Evolutionary conservation across 139 green algal species (phyloP), one percentile per base, ranked within the genome.

Genomic region (Yamagishiella unicocca): DNA sequence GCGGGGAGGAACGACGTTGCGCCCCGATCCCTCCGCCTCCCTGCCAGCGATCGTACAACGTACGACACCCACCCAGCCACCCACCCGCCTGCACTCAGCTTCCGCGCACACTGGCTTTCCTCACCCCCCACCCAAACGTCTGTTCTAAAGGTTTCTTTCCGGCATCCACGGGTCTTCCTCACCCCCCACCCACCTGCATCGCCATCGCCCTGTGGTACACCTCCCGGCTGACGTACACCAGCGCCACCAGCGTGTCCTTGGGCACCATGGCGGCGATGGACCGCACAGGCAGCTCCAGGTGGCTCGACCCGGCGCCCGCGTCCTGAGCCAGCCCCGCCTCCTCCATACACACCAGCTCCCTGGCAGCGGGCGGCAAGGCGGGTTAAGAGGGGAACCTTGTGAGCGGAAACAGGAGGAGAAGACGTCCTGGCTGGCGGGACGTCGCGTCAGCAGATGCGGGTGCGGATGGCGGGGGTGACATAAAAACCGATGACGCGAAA

Each of bases 191-290:
- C 61, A 83, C 67, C 88, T 89, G 83, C 83, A 92, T 90, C 31
- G 68, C 37, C 81, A 92, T 87, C 31, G 89, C 89, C 4, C 72
- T 31, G 37, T 68, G 64, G 81, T 89, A 92, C 64, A 89, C 85
- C 29, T 81, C 66, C 40, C 45, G 40, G 31, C 61, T 81, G 12
- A 92, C 62, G 17, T 70, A 58, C 72, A 92, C 80, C 84, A 90
- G 68, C 10, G 85, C 85, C 35, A 67, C 68, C 85, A 92, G 12
- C 4, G n/a, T 43, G 25, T 84, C 43, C 78, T 66, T 31, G 2
- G 61, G 64, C 3, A 72, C 33, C 5, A 90, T 55, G 7, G 86
- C 86, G 14, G 86, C 86, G 4, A 84, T 67, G 37, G 40, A 38
- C 25, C 58, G 38, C 4, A 38, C 58, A 55, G 58, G 78, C 54